Conservation (phyloP, 441 rosid species). For the Geranium incanum region DNA sequence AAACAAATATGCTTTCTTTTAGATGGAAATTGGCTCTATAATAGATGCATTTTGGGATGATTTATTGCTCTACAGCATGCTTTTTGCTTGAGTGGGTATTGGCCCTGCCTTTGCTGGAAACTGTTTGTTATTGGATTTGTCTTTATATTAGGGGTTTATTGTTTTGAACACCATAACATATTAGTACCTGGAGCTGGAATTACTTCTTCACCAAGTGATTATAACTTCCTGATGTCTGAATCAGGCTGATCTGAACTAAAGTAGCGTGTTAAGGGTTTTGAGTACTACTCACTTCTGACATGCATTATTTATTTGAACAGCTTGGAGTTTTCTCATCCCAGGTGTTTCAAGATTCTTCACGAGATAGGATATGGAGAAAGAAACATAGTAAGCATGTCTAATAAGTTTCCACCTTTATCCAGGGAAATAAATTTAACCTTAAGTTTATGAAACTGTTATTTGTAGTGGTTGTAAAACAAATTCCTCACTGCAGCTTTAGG, state of each 20-base stretch:
- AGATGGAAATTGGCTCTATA: neutral
- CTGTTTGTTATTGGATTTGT: no score
- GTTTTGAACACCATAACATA: no score
- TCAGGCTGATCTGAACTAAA: neutral
- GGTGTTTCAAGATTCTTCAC: conserved; percentile 86
- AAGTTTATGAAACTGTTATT: conserved; percentile 6
- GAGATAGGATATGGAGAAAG: conserved; percentile 66
- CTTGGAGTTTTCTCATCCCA: conserved; percentile 97
- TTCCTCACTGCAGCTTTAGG: conserved; percentile 61
- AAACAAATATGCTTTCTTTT: neutral
- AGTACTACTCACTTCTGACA: conserved; percentile 15
- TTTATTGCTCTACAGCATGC: no score
- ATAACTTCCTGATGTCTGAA: no score
- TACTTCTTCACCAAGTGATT: no score
- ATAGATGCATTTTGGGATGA: neutral
- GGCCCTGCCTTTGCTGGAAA: no score
- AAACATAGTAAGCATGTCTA: conserved; percentile 50
- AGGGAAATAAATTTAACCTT: conserved; percentile 1
- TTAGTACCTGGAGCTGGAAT: no score
- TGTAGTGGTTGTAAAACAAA: conserved; percentile 15
- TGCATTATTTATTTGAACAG: conserved; percentile 40
- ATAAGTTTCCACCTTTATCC: conserved; percentile 11
- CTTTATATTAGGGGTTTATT: no score
- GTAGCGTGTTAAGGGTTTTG: neutral
- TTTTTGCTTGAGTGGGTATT: no score